Conservation (phyloP, 257 asterid genomes). For the Phtheirospermum japonicum region DNA sequence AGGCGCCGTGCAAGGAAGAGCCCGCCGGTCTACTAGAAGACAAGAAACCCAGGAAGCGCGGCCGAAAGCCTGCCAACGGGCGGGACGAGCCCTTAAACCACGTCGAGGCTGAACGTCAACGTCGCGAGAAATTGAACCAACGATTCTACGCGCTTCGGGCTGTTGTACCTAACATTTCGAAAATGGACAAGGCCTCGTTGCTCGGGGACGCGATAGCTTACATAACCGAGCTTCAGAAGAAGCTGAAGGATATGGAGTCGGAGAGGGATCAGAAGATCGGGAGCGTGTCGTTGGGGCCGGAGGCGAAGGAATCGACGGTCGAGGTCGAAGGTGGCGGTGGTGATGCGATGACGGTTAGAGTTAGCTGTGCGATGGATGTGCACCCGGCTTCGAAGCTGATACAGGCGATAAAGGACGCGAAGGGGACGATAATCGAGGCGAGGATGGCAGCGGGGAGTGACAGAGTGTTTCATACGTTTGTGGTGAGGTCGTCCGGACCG, state of each 20-base stretch:
- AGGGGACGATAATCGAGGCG: slow-evolving; percentile 55
- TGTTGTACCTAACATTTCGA: slow-evolving; percentile 87
- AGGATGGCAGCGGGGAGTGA: slow-evolving; percentile 56
- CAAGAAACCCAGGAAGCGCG: slow-evolving; percentile 80
- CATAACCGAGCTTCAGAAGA: slow-evolving; percentile 86
- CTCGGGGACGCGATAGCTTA: slow-evolving; percentile 90
- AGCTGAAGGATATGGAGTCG: slow-evolving; percentile 66
- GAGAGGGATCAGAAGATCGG: slow-evolving; percentile 44
- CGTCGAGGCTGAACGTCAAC: slow-evolving; percentile 86
- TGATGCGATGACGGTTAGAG: slow-evolving; percentile 57
- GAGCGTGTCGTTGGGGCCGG: slow-evolving; percentile 36
- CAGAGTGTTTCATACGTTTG: slow-evolving; percentile 67
- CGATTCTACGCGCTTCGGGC: slow-evolving; percentile 81
- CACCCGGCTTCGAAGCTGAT: slow-evolving; percentile 73
- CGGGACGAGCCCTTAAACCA: slow-evolving; percentile 88
- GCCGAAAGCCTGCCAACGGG: slow-evolving; percentile 86
- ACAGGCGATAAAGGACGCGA: slow-evolving; percentile 57
- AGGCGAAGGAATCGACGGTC: slow-evolving; percentile 38
- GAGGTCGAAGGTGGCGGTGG: slow-evolving; percentile 38
- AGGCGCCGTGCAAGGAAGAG: slow-evolving; percentile 64
- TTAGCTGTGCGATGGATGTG: slow-evolving; percentile 50
- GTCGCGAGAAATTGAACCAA: slow-evolving; percentile 86
- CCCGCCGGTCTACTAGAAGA: slow-evolving; percentile 42
- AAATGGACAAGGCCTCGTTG: slow-evolving; percentile 93
- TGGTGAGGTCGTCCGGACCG: slow-evolving; percentile 62